Base-by-base conservation (phyloP, 805 yeast species). In the Candida rishiriensis region DNA sequence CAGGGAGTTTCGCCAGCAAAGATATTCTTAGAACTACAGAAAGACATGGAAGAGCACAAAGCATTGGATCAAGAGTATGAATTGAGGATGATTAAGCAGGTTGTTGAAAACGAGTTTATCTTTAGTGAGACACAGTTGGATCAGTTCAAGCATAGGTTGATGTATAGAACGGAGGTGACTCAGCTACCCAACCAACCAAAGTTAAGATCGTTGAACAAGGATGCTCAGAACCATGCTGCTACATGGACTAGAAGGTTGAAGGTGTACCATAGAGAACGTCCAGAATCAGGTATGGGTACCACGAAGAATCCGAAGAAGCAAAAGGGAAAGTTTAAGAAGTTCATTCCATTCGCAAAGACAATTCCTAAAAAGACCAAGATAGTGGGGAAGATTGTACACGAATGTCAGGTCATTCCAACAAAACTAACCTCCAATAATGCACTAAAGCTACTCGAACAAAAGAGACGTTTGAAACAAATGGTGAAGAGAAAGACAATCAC, bases 351-450 rank as follows among this genome's bases (percentile, higher is more conserved):
- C 61, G 90, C 88, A 11, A 85, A 83, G 63, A 86, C 95, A 1
- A 87, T 88, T 44, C 96, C 96, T 0, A 89, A 81, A 60, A 86
- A 87, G 56, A 90, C 99, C 0, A 77, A 89, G 2, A 65, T 93
- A 31, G 76, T 80, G 11, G 99, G 99, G 33, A 87, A 89, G 32
- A 83, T 91, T 28, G 85, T 83, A 44, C 97, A 93, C 61, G 99
- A 93, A 61, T 90, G 97, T 63, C 87, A 85, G 55, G 82, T 88
- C 16, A 78, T 85, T 41, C 97, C 98, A 11, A 78, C 88, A 4
- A 77, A 80, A 56, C 68, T 71, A 36, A 95, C 88, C 57, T 73
- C 78, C 28, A 83, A 84, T 60, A 88, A 89, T 62, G 52, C 52
- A 41, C 40, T 62, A 73, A 83, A 63, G 79, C 83, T 56, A 74